Evolutionary conservation across 495 filamentous ascomycete genomes (phyloP), one percentile per base, ranked within the genome.

Genomic region (Cercophora samala): DNA sequence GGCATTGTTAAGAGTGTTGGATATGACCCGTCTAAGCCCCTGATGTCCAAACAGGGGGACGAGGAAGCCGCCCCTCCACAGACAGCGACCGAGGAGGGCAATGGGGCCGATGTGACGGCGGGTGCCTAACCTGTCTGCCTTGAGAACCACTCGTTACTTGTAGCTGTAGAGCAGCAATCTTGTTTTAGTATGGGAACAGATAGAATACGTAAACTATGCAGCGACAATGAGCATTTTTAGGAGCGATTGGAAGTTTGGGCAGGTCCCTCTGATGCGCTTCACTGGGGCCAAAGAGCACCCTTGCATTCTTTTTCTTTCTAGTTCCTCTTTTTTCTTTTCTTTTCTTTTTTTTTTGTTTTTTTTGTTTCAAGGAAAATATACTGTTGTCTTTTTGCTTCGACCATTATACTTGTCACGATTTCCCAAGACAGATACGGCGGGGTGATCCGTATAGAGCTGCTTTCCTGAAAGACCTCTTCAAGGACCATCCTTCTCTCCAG

Each of bases 1-100:
- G 95, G 95, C 0, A 97, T 98, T 69, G 93, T 99, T 52, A 98
- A 96, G 76, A 85, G 86, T 60, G 82, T 98, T 1, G 94, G 93
- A 4, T 98, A 97, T 78, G 93, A 98, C 76, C 79, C 86, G 0
- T 74, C 74, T 13, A 70, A 77, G 17, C 81, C 80, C 23, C 60
- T 83, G 42, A 75, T 68, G 60, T 62, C 70, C 8, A 67, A 70
- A 56, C 73, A 74, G 46, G 72, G 56, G 25, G 73, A 72, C 37
- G 59, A 74, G 22, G 66, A 9, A 9, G n/a, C 22, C 21, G 29
- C 21, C 46, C 58, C 32, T 4, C 23, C 17, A 46, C 24, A 23
- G 22, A 21, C 53, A 21, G 53, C 53, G 11, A 18, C 53, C 15
- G 53, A 56, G 53, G 22, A 23, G 53, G 22, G n/a, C n/a, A 56